Conservation (phyloP, 371 early-diverging fungal species). For the Mycotypha africana region DNA sequence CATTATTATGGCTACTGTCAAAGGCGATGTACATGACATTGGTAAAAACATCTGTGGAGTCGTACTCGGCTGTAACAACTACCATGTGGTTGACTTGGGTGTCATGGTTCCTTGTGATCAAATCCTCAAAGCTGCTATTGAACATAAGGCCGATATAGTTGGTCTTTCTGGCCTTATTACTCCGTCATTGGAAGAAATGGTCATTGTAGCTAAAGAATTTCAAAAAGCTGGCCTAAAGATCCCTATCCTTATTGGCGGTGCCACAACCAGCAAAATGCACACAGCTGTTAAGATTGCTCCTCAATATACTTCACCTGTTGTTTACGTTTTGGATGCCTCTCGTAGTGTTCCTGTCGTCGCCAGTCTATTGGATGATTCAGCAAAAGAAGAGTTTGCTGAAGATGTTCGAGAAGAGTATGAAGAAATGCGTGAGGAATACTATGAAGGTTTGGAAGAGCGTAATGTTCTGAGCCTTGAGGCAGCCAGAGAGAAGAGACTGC, state of each 20-base stretch:
- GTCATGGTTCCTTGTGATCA: conserved; percentile 92
- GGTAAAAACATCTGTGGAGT: conserved; percentile 93
- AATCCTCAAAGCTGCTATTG: conserved; percentile 81
- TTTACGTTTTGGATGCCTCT: conserved; percentile 79
- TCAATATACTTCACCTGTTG: conserved; percentile 63
- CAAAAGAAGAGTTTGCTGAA: conserved; percentile 73
- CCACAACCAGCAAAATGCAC: conserved; percentile 93
- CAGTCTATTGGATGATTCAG: conserved; percentile 71
- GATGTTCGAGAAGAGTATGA: conserved; percentile 90
- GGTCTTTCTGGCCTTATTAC: conserved; percentile 92
- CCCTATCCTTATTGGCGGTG: conserved; percentile 91
- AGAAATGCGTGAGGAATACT: conserved; percentile 90
- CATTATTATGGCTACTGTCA: conserved; percentile 89
- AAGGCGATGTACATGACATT: conserved; percentile 88
- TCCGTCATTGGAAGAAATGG: conserved; percentile 94
- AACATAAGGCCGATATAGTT: conserved; percentile 85
- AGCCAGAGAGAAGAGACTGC: conserved; percentile 57
- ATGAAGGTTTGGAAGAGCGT: conserved; percentile 83
- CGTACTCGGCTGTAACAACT: conserved; percentile 94
- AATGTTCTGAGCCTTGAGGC: conserved; percentile 62
- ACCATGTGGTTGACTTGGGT: conserved; percentile 87
- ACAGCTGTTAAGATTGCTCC: conserved; percentile 95
- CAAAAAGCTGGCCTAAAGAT: conserved; percentile 81
- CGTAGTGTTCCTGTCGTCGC: conserved; percentile 79
- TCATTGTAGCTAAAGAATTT: conserved; percentile 87